Conservation (phyloP, 2,329 filamentous ascomycete species). For the Kalaharituber pfeilii region DNA sequence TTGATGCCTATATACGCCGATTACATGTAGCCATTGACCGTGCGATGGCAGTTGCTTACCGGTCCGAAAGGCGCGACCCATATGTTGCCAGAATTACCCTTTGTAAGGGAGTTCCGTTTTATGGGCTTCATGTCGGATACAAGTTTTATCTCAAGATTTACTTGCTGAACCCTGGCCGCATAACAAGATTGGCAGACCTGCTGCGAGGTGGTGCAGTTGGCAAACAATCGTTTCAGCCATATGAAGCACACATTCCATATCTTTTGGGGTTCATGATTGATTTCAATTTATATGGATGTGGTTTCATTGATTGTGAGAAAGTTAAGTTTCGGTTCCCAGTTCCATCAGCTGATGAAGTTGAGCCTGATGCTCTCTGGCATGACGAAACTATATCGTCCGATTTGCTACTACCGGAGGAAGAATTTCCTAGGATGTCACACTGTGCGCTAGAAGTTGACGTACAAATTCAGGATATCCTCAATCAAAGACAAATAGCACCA, state of each 20-base stretch:
- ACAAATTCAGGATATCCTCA: conserved; percentile 72
- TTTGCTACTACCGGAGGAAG: conserved; percentile 42
- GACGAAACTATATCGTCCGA: conserved; percentile 47
- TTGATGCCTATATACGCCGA: conserved; percentile 6
- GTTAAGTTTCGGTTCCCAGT: conserved; percentile 59
- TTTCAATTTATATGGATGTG: conserved; percentile 91
- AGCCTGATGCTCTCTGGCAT: conserved; percentile 60
- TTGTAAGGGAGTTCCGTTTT: conserved; percentile 87
- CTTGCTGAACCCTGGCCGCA: conserved; percentile 69
- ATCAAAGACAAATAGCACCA: conserved; percentile 56
- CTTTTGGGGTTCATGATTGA: conserved; percentile 95
- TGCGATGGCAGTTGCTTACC: conserved; percentile 59
- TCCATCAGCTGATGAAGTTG: conserved; percentile 46
- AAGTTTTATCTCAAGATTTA: conserved; percentile 88
- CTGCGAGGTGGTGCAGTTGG: conserved; percentile 76
- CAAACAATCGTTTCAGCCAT: conserved; percentile 70
- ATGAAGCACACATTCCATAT: conserved; percentile 85
- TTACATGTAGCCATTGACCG: conserved; percentile 71
- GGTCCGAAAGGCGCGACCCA: conserved; percentile 32
- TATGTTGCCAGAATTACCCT: conserved; percentile 84
- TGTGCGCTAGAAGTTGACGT: conserved; percentile 83
- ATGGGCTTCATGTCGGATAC: conserved; percentile 87
- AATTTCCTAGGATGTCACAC: conserved; percentile 63
- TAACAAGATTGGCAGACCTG: conserved; percentile 74
- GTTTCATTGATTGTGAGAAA: conserved; percentile 57